Evolutionary conservation across 2,329 filamentous ascomycete genomes (phyloP).

Genomic region (Aspergillus persii): DNA sequence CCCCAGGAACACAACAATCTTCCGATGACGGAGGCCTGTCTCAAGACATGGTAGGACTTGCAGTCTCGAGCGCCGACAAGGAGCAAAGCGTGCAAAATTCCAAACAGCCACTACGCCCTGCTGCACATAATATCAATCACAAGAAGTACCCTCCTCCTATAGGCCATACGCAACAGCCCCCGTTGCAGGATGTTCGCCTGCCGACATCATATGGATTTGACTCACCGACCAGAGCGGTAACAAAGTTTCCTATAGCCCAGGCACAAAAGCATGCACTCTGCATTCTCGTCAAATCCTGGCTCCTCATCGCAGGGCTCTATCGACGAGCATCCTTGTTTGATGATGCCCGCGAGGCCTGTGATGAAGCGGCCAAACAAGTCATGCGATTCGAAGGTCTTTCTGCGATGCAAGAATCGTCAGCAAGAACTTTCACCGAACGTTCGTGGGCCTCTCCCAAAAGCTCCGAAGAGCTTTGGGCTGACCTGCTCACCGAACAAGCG

Average conservation of each 20-base stretch:
- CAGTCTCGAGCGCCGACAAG: conserved; percentile 26
- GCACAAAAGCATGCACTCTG: conserved; percentile 56
- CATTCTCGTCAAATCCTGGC: conserved; percentile 76
- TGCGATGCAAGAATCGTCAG: conserved; percentile 60
- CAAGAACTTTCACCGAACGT: conserved; percentile 59
- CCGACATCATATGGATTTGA: conserved; percentile 37
- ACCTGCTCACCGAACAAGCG: conserved; percentile 77
- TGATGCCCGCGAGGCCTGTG: conserved; percentile 74
- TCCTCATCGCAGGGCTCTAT: conserved; percentile 86
- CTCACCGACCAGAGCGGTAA: conserved; percentile 42
- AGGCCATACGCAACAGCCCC: conserved; percentile 45
- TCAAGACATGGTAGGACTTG: conserved; percentile 28
- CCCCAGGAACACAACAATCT: conserved; percentile 12
- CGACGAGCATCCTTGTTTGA: conserved; percentile 75
- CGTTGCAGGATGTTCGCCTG: conserved; percentile 40
- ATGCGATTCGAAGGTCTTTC: conserved; percentile 68
- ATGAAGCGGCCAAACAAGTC: conserved; percentile 77
- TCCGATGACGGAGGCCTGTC: conserved; percentile 8
- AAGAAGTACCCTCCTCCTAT: conserved; percentile 32
- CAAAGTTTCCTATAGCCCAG: conserved; percentile 51
- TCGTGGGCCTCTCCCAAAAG: conserved; percentile 80
- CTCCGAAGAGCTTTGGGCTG: conserved; percentile 79
- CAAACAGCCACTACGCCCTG: conserved; percentile 32
- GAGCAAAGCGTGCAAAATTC: conserved; percentile 20
- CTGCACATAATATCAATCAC: conserved; percentile 40